phyloP scores from a whole-genome alignment of 495 filamentous ascomycete species.

The Penicillium angulare region DNA sequence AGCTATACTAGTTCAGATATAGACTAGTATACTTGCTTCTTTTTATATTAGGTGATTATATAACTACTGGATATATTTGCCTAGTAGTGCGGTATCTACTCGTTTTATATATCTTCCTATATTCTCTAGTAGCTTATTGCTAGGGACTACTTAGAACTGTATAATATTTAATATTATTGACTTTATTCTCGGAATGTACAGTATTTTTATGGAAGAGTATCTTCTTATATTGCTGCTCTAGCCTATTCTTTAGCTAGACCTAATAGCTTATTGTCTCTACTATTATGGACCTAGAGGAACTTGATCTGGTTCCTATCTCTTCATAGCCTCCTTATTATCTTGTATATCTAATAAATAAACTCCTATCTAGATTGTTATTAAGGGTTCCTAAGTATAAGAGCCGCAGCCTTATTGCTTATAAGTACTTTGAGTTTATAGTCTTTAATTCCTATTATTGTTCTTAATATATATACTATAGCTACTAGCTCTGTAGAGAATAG shows the following conservation, averaged over 20 bases:
- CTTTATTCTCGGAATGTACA: conserved; percentile 7
- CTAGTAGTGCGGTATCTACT: conserved; percentile 30
- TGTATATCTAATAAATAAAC: conserved; percentile 17
- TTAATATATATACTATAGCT: conserved; percentile 18
- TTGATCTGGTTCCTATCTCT: conserved; percentile 18
- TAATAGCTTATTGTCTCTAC: conserved; percentile 18
- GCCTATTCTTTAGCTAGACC: conserved; percentile 25
- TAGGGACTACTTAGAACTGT: conserved; percentile 5
- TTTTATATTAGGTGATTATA: conserved; percentile 26
- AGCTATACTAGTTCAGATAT: conserved; percentile 35
- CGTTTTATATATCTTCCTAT: conserved; percentile 25
- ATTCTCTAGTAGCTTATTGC: conserved; percentile 6
- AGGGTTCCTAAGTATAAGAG: conserved; percentile 18
- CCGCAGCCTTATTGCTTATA: conserved; percentile 23
- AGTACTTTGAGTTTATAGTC: conserved; percentile 14
- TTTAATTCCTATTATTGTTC: conserved; percentile 8
- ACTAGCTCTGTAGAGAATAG: conserved; percentile 17
- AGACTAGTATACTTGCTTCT: conserved; percentile 31
- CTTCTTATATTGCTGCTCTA: conserved; percentile 12
- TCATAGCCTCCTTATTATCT: conserved; percentile 19
- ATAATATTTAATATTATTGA: conserved; percentile 1
- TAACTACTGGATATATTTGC: conserved; percentile 17
- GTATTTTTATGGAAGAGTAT: conserved; percentile 9
- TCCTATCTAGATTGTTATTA: conserved; percentile 20
- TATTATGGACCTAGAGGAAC: conserved; percentile 10